Base-by-base conservation (phyloP, 176 grass and related monocot species). In the Oropetium thomaeum region DNA sequence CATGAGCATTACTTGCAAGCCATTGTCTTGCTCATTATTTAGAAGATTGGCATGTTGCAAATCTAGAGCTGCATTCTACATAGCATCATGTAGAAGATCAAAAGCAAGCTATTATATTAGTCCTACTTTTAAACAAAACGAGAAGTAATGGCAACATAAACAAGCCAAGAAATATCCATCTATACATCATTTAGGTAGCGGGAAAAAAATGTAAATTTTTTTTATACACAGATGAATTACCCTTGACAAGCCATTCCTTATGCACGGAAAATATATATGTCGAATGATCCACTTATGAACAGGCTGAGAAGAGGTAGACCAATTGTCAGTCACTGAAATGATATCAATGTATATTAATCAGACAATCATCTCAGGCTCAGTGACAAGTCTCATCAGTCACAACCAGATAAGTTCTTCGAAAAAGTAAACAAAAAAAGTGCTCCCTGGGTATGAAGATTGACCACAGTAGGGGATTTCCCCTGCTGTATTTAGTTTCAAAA, bases 261-360 rank as follows among this genome's bases (percentile, higher is more conserved):
- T 88, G 76, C 89, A 95, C 52, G 96, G 96, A 79, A 92, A 92
- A 84, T 95, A 99, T 84, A 95, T 62, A 67, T 99, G 91, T 19
- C 96, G 87, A 57, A 99, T 44, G 73, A 99, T 88, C 96, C 96
- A 99, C 82, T 82, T 99, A 84, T 99, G 96, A 79, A 99, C 96
- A 75, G 96, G 96, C 96, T 99, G 89, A 53, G 29, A 75, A 83
- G 55, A 74, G 22, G 30, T n/a, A 84, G 67, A 85, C 11, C 3
- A 63, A 73, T 79, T 44, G 28, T 90, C 54, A 93, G 78, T 61
- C 31, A 48, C 1, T 29, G 8, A 22, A 68, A 83, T 5, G 14
- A 79, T 40, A 61, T 37, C 20, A 70, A 55, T 72, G 37, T 26
- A 27, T 60, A 78, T 53, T 71, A 70, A 43, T 81, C 30, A 76